Base-by-base conservation (phyloP, 768 basidiomycete species). In the Lentinula lateritia region DNA sequence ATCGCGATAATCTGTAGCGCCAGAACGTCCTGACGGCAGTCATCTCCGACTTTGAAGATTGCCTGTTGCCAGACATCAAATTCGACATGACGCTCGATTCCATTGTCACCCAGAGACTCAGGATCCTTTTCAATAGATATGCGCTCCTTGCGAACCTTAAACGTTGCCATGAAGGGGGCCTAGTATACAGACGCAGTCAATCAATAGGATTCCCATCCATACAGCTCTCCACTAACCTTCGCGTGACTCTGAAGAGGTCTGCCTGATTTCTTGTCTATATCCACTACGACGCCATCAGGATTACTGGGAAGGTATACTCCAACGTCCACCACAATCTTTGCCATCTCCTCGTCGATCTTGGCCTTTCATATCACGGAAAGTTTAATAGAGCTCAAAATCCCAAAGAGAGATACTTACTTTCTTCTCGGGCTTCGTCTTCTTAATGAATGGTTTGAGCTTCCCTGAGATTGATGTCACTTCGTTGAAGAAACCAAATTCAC, bases 121-220 rank as follows among this genome's bases (percentile, higher is more conserved):
- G 91, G 86, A 68, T 94, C 83, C 10, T 81, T 80, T 62, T 86
- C 77, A 20, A 93, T 74, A 20, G 86, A 82, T 23, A 88, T 70
- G 5, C 83, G 80, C 64, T 95, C 89, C 72, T 98, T 96, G 61
- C 92, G 85, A 23, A 99, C 97, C 79, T 96, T 97, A 82, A 99
- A 99, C 0, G 96, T 98, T 0, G 97, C 97, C 97, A 99, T 98
- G 78, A 99, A 99, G 0, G 97, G 97, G 9, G 97, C 95, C 95
- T 98, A 62, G 2, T n/a, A 36, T 39, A 42, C 60, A 50, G 10
- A 38, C 6, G 2, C 13, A 7, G 6, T 16, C 13, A 23, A 58
- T 50, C 18, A 61, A 38, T 46, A 57, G 34, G 18, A 50, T 46
- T 41, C 38, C 7, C 20, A 5, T 18, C 15, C 28, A 38, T 50